phyloP scores from a whole-genome alignment of 192 early-diverging fungal genomes.

The Entomortierella lignicola region DNA sequence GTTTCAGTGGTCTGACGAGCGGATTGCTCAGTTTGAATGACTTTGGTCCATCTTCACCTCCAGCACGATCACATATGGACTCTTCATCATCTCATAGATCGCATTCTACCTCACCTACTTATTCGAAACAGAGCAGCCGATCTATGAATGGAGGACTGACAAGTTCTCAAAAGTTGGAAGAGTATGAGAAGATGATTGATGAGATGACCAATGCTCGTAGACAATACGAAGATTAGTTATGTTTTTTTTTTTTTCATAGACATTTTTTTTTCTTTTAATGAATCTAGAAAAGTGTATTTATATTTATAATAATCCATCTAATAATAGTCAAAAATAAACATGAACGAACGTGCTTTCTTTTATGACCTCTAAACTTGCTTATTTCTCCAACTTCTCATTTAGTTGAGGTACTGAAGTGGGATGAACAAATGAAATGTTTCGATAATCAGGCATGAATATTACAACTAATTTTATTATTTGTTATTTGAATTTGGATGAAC shows the following conservation, averaged over 20 bases:
- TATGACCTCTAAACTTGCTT: too few relatives aligned
- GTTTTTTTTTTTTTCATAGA: too few relatives aligned
- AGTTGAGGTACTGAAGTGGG: too few relatives aligned
- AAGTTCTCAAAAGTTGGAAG: constrained; percentile 34
- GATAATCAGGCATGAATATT: too few relatives aligned
- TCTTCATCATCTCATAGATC: not conserved
- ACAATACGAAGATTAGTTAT: constrained; percentile 21
- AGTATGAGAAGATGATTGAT: constrained; percentile 49
- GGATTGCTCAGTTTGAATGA: not conserved
- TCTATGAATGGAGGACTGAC: not conserved
- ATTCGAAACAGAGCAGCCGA: not conserved
- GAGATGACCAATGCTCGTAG: constrained; percentile 35
- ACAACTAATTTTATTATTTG: too few relatives aligned
- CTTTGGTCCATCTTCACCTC: not conserved
- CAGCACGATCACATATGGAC: not conserved
- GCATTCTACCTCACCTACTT: not conserved
- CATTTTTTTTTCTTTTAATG: not conserved
- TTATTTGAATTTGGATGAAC: too few relatives aligned
- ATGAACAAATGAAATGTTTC: too few relatives aligned
- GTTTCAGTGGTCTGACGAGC: constrained; percentile 14
- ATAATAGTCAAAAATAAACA: too few relatives aligned
- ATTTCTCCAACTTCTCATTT: too few relatives aligned
- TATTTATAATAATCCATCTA: too few relatives aligned
- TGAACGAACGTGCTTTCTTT: too few relatives aligned
- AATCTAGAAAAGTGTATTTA: not conserved